A percentile compares a stretch with the other conserved stretches of the same genome.
Conservation (phyloP, 306 rosid genomes). For the Biancaea sappan region DNA sequence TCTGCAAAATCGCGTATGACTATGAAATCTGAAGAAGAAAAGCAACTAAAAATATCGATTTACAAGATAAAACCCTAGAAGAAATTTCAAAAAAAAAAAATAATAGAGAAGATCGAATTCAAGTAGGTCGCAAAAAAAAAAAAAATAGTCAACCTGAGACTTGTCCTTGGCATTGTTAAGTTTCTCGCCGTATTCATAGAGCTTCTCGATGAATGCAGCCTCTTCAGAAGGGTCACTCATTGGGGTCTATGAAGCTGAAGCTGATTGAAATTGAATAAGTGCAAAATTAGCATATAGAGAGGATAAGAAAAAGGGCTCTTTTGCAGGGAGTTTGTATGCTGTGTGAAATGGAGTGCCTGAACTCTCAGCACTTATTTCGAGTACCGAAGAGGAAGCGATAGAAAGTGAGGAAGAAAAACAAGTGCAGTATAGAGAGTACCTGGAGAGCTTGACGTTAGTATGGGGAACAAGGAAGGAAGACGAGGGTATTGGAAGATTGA, state of each 20-base stretch:
- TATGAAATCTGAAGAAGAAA: conserved; percentile 25
- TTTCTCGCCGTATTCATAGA: conserved; percentile 88
- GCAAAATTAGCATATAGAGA: conserved; percentile 39
- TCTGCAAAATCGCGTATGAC: conserved; percentile 40
- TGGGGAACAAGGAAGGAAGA: background rate
- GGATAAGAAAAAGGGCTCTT: background rate
- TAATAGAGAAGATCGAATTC: background rate
- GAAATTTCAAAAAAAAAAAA: background rate
- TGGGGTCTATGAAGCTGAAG: conserved; percentile 32
- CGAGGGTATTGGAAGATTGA: background rate
- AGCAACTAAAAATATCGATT: background rate
- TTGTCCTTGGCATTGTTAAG: conserved; percentile 89
- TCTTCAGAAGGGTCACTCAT: conserved; percentile 81
- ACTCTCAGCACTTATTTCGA: background rate
- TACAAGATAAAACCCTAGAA: conserved; percentile 37
- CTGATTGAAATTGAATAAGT: conserved; percentile 40
- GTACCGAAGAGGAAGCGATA: background rate
- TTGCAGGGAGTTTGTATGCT: background rate
- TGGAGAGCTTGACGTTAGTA: background rate
- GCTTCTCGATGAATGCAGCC: conserved; percentile 77
- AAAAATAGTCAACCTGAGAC: conserved; percentile 61
- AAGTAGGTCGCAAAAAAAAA: background rate
- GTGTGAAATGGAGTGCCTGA: background rate
- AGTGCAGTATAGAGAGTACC: background rate
- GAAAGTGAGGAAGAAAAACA: background rate